Percentiles rank a stretch among this genome's conserved stretches.
Evolutionary conservation across 2,329 filamentous ascomycete genomes (phyloP).

Genomic region (Pezicula neosporulosa): DNA sequence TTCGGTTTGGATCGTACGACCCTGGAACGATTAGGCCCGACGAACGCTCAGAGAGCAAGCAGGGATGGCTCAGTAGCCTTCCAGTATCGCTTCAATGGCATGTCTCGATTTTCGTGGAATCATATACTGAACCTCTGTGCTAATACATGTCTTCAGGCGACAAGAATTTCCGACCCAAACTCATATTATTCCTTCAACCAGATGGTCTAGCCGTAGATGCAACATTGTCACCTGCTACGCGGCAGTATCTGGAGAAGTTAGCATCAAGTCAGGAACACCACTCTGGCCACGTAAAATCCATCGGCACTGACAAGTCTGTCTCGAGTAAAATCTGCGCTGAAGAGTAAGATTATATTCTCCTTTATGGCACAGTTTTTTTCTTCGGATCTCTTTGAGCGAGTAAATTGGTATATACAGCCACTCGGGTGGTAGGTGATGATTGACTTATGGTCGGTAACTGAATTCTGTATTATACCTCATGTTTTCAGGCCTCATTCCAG

Average conservation of each 20-base stretch:
- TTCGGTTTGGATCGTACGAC: conserved; percentile 72
- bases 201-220: conserved; percentile 69
- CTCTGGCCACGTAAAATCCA: neutral
- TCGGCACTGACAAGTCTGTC: neutral
- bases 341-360: neutral
- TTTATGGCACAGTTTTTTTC: neutral
- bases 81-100: conserved; percentile 54
- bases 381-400: neutral
- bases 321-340: neutral
- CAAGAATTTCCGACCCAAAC: conserved; percentile 58
- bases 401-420: neutral
- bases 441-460: no score
- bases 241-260: conserved; percentile 58
- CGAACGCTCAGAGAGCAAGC: conserved; percentile 1
- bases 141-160: conserved; percentile 25
- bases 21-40: conserved; percentile 56
- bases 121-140: neutral
- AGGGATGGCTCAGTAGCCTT: conserved; percentile 36
- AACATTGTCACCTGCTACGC: conserved; percentile 52
- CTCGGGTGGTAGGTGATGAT: no score
- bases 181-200: conserved; percentile 67
- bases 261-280: conserved; percentile 3
- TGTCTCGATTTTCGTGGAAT: conserved; percentile 5
- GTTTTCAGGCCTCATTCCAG: no score
- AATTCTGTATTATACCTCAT: no score